Conservation (phyloP, 345 rosid genomes). For the Pelargonium nanum region DNA sequence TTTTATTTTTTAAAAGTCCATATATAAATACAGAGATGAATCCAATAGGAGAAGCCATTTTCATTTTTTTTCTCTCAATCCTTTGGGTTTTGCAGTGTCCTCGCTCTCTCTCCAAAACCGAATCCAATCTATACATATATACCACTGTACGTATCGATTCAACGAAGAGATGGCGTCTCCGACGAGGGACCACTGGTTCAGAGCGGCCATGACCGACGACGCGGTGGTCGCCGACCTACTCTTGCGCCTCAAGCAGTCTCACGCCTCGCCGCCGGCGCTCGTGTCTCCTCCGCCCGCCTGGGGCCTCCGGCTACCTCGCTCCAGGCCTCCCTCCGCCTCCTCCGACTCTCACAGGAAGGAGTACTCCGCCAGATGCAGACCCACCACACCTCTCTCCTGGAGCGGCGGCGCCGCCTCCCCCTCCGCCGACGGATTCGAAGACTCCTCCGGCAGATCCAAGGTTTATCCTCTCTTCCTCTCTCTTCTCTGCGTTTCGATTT, state of each 20-base stretch:
- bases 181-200: conserved; percentile 26
- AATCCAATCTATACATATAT: no score
- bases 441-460: conserved; percentile 63
- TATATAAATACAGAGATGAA: no score
- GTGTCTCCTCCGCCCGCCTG: conserved; percentile 27
- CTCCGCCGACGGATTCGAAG: conserved; percentile 50
- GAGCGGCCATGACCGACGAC: conserved; percentile 34
- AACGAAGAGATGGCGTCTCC: not conserved
- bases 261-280: conserved; percentile 6
- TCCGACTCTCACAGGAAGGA: conserved; percentile 17
- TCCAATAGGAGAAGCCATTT: no score
- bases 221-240: conserved; percentile 31
- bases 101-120: conserved; percentile 2
- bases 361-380: conserved; percentile 44
- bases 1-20: no score
- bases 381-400: conserved; percentile 73
- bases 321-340: conserved; percentile 15
- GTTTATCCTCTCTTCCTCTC: conserved; percentile 18
- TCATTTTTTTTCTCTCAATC: not conserved
- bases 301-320: conserved; percentile 54
- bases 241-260: conserved; percentile 21
- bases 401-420: conserved; percentile 47
- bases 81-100: not conserved
- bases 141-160: not conserved
- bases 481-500: conserved; percentile 12